phyloP scores from a whole-genome alignment of 2,329 filamentous ascomycete genomes.

The Lecanicillium sp. region DNA sequence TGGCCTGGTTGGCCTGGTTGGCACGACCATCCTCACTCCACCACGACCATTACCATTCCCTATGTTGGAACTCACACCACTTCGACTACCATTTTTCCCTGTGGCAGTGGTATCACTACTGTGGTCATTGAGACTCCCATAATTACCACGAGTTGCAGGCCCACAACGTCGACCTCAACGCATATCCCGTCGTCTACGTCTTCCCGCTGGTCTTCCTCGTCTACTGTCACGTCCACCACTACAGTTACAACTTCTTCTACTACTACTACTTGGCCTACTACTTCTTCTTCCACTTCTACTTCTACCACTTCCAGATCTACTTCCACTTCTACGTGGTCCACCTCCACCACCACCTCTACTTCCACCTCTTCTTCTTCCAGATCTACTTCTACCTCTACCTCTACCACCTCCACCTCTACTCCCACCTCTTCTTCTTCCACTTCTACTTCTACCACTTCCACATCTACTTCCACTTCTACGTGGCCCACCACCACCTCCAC shows the following conservation, averaged over 20 bases:
- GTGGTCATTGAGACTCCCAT: constrained; percentile 5
- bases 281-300: neutral
- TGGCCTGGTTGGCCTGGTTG: neutral
- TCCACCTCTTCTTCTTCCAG: neutral
- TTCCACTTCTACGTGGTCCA: neutral
- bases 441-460: neutral
- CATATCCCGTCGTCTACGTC: neutral
- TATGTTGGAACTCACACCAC: neutral
- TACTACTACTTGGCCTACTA: neutral
- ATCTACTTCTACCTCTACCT: neutral
- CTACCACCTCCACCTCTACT: neutral
- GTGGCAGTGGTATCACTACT: neutral
- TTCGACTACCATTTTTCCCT: neutral
- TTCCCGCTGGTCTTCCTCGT: neutral
- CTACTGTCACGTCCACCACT: neutral
- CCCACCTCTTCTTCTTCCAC: neutral
- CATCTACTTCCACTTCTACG: neutral
- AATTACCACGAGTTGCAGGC: neutral
- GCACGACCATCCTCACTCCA: neutral
- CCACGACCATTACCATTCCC: constrained; percentile 7
- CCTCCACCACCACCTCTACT: neutral
- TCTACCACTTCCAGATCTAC: neutral
- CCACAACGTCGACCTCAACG: neutral
- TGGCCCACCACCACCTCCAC: neutral
- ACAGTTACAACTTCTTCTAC: neutral